These are phyloP conservation scores for Penicillium sp. DNA, from an alignment of 2,329 filamentous ascomycete genomes.

Conservation along the genomic window DNA sequence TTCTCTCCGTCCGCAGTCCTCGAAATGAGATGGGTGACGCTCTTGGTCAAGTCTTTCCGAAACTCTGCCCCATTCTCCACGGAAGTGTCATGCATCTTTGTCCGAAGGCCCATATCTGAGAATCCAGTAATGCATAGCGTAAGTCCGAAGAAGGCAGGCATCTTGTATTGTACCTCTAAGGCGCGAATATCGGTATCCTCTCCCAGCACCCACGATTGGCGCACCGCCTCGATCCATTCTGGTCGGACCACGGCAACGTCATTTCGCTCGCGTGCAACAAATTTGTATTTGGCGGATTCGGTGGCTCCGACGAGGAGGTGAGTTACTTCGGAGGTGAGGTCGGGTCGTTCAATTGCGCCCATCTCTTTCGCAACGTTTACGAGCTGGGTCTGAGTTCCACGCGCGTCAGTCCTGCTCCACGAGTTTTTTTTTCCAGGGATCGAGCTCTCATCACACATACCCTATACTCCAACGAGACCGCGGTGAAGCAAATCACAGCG, in stretches of 20 bases:
- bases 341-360: constrained; percentile 82
- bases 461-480: constrained; percentile 73
- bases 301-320: constrained; percentile 89
- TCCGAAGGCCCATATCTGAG: constrained; percentile 65
- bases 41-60: constrained; percentile 80
- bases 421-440: neutral
- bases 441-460: constrained; percentile 49
- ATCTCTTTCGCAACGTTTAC: constrained; percentile 65
- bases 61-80: constrained; percentile 75
- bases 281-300: constrained; percentile 90
- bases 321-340: constrained; percentile 93
- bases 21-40: constrained; percentile 84
- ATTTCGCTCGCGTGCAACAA: constrained; percentile 83
- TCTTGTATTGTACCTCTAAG: constrained; percentile 61
- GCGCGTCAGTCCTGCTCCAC: constrained; percentile 7
- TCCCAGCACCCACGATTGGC: constrained; percentile 76
- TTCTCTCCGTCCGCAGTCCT: constrained; percentile 79
- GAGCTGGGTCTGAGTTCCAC: constrained; percentile 37
- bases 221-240: constrained; percentile 81
- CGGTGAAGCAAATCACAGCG: constrained; percentile 83
- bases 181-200: constrained; percentile 69
- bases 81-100: constrained; percentile 68
- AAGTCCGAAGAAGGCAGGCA: constrained; percentile 51
- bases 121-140: constrained; percentile 70
- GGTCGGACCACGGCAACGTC: constrained; percentile 81